Base-by-base conservation (phyloP, 2,329 filamentous ascomycete genomes). In the Fusarium papillatum region DNA sequence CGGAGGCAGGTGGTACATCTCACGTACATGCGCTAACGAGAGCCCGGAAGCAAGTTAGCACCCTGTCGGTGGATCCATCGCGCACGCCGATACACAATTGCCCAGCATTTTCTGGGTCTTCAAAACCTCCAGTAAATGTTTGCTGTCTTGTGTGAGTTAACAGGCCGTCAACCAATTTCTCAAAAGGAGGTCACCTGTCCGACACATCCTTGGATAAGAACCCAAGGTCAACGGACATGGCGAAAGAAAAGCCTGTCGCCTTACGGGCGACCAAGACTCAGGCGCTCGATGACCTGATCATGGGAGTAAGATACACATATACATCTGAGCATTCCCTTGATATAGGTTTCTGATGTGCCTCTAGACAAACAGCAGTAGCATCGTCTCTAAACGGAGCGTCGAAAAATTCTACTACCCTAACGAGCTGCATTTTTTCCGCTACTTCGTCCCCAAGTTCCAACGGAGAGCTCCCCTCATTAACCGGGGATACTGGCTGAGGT, bases 381-480 rank as follows among this genome's bases (percentile, higher is more conserved):
- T 98, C 77, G 93, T 96, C 19, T 98, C 95, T 17, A 98, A 98
- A 83, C 89, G 95, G 77, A 97, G 95, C 79, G 96, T 98, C n/a
- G 95, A 98, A 81, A 93, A 93, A 78, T 87, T 98, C 17, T 98
- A 98, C 83, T 93, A 94, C 81, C 89, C 93, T 19, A 80, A 91
- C 72, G 92, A 97, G 80, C 91, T 94, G 34, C 94, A 97, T 82
- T 98, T 95, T 86, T 96, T 97, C 78, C 93, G 94, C 59, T 93
- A 95, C 81, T 98, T 98, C 83, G 95, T 98, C 39, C 93, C 91
- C 77, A 97, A 96, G 82, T 94, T 94, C 77, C 93, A 95, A 83
- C 89, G 95, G 71, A 89, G 96, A 60, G 93, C 95, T n/a, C 95
- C 96, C 1, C 87, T 98, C 64, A 97, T 98, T 80, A 98, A 98